phyloP scores from a whole-genome alignment of 352 stramenopile genomes.

The Globisporangium polare region DNA sequence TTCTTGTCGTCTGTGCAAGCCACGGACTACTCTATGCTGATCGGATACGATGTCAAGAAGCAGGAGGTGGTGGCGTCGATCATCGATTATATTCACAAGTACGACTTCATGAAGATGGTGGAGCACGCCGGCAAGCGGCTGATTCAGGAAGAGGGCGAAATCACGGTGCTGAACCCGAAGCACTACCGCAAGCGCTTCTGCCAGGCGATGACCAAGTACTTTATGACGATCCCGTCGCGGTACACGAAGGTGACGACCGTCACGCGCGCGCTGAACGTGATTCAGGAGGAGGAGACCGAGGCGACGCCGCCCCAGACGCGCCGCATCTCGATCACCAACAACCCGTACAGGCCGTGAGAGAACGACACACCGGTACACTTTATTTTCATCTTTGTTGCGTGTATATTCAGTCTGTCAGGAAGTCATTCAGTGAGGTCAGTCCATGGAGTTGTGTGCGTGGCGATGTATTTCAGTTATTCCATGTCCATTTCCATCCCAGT shows the following conservation, averaged over 20 bases:
- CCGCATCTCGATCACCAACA: conserved; percentile 16
- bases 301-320: conserved; percentile 16
- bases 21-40: conserved; percentile 87
- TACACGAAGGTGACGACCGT: conserved; percentile 84
- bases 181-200: conserved; percentile 87
- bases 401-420: not conserved
- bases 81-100: conserved; percentile 91
- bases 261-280: conserved; percentile 32
- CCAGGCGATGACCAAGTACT: conserved; percentile 87
- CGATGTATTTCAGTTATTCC: not conserved
- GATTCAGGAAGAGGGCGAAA: conserved; percentile 87
- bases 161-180: conserved; percentile 84
- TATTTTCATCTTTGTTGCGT: not conserved
- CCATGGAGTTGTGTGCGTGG: not conserved
- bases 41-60: conserved; percentile 83
- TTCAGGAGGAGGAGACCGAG: conserved; percentile 18
- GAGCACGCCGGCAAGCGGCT: conserved; percentile 85
- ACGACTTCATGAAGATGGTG: conserved; percentile 90
- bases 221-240: conserved; percentile 81
- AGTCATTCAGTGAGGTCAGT: not conserved
- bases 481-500: conserved; percentile 5
- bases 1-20: conserved; percentile 84
- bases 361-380: not conserved
- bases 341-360: conserved; percentile 3
- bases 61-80: conserved; percentile 86